Evolutionary conservation across 2,329 filamentous ascomycete genomes (phyloP).

Genomic region (Botrytis byssoidea): DNA sequence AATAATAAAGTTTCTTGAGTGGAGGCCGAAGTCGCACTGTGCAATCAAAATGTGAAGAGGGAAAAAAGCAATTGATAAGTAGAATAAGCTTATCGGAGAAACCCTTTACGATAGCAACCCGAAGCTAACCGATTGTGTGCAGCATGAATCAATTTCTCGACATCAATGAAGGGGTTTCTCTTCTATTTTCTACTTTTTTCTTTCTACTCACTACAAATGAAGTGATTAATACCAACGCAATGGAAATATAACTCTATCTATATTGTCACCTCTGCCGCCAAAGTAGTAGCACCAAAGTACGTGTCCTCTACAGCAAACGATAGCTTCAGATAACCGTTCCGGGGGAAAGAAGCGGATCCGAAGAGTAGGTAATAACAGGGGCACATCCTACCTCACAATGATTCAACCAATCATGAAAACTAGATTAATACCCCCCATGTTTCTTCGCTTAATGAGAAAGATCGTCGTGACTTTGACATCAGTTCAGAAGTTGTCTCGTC

Average conservation of each 20-base stretch:
- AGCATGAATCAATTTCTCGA: not conserved
- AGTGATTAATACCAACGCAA: not conserved
- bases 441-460: constrained; percentile 4
- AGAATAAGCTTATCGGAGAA: constrained; percentile 8
- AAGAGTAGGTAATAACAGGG: not conserved
- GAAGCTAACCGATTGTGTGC: constrained; percentile 1
- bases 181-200: not conserved
- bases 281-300: not conserved
- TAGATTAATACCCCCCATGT: constrained; percentile 12
- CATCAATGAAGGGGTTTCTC: not conserved
- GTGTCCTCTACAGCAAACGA: not conserved
- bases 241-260: not conserved
- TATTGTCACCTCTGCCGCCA: not conserved
- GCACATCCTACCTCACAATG: not conserved
- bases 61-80: constrained; percentile 1
- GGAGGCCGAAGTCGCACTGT: constrained; percentile 1
- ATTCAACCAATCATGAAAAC: not conserved
- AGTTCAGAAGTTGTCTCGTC: not conserved
- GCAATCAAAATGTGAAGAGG: not conserved
- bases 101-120: not conserved
- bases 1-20: constrained; percentile 1
- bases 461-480: not conserved
- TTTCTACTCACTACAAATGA: not conserved
- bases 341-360: constrained; percentile 14
- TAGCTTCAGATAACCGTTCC: not conserved